A percentile compares a stretch with the other conserved stretches of the same genome.
Conservation (phyloP, 805 yeast species). For the Metschnikowia corniflorae region DNA sequence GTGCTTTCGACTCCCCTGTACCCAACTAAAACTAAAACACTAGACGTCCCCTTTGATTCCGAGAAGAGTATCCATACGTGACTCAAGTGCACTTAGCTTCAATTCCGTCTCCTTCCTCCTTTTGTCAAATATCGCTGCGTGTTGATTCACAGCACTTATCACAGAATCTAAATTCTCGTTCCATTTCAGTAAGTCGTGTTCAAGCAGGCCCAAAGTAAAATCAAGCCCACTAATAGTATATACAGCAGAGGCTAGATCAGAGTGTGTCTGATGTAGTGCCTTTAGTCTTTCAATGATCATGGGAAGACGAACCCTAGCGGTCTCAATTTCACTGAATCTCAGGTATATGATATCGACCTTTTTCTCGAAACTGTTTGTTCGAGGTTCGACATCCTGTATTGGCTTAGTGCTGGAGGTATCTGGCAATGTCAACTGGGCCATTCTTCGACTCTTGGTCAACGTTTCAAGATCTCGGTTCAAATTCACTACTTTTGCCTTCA, state of each 20-base stretch:
- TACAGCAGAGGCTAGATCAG: slow-evolving; percentile 28
- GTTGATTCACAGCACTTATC: slow-evolving; percentile 23
- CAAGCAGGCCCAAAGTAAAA: slow-evolving; percentile 21
- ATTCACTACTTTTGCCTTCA: slow-evolving; percentile 24
- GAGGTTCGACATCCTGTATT: background rate
- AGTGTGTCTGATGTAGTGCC: slow-evolving; percentile 31
- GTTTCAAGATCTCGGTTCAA: slow-evolving; percentile 27
- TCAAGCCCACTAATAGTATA: slow-evolving; percentile 27
- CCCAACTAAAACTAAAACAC: no score
- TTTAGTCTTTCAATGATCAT: slow-evolving; percentile 27
- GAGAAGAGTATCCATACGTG: slow-evolving; percentile 3
- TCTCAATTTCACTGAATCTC: slow-evolving; percentile 26
- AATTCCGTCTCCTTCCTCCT: slow-evolving; percentile 8
- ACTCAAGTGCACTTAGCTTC: slow-evolving; percentile 4
- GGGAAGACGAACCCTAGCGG: slow-evolving; percentile 22
- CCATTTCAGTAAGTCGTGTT: slow-evolving; percentile 31
- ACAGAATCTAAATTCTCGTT: slow-evolving; percentile 21
- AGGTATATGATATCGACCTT: slow-evolving; percentile 26
- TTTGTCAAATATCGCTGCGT: slow-evolving; percentile 20
- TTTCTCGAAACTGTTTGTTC: slow-evolving; percentile 10
- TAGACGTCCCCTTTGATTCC: no score
- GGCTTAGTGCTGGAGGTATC: background rate
- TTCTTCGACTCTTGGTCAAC: slow-evolving; percentile 19
- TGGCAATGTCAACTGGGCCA: slow-evolving; percentile 13
- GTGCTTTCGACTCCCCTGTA: no score